phyloP scores from a whole-genome alignment of 257 asterid species.

The Linderniella brevidens region DNA sequence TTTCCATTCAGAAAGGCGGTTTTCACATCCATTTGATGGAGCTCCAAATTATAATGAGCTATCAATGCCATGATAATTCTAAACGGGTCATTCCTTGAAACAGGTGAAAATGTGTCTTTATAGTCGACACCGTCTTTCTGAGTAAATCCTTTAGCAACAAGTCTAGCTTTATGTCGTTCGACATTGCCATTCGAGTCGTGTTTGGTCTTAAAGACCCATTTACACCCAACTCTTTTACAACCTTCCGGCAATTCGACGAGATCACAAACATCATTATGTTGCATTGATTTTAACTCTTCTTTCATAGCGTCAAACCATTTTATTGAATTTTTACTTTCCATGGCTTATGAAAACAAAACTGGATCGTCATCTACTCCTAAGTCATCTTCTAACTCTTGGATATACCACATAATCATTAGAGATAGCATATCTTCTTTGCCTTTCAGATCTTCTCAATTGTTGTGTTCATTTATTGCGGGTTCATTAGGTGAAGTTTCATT shows the following conservation, averaged over 20 bases:
- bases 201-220: conserved; percentile 2
- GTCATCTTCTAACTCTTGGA: not conserved
- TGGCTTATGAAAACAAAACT: not conserved
- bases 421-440: conserved; percentile 5
- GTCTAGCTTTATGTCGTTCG: not conserved
- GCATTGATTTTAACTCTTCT: not conserved
- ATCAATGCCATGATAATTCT: conserved; percentile 2
- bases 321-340: not conserved
- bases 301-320: not conserved
- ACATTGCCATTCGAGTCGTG: not conserved
- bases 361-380: not conserved
- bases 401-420: not conserved
- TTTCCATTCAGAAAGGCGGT: not conserved
- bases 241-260: not conserved
- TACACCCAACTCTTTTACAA: not conserved
- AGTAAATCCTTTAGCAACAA: not conserved
- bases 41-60: not conserved
- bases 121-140: not conserved
- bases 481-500: too few relatives aligned
- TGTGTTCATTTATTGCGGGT: conserved; percentile 1
- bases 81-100: not conserved
- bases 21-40: conserved; percentile 1
- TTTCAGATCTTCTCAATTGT: not conserved
- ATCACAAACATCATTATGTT: not conserved
- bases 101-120: not conserved